Percentiles rank a stretch among this genome's conserved stretches.
These are phyloP conservation scores for Aphanoascus verrucosus DNA, from an alignment of 2,329 filamentous ascomycete genomes.

Conservation along the genomic window DNA sequence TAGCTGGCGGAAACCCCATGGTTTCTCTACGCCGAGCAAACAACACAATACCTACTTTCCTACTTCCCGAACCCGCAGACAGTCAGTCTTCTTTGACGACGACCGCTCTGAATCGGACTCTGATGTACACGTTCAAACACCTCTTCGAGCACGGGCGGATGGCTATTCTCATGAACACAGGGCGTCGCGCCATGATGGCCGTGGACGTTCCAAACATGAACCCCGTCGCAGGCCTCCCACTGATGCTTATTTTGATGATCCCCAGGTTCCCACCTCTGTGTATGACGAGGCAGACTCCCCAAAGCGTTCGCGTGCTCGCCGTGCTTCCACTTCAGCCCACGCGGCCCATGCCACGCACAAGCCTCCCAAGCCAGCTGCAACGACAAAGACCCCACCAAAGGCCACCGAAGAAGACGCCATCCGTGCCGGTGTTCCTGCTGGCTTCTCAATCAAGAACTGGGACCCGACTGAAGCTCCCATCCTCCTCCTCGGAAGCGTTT, in stretches of 20 bases:
- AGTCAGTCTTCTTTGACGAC: slow-evolving; percentile 48
- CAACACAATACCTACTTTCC: slow-evolving; percentile 6
- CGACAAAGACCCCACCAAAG: slow-evolving; percentile 32
- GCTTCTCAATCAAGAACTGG: slow-evolving; percentile 97
- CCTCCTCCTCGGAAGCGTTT: slow-evolving; percentile 85
- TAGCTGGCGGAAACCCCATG: slow-evolving; percentile 18
- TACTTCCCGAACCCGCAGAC: slow-evolving; percentile 35
- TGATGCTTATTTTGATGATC: slow-evolving; percentile 43
- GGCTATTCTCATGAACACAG: slow-evolving; percentile 7
- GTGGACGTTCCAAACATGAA: slow-evolving; percentile 3
- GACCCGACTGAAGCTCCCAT: slow-evolving; percentile 90
- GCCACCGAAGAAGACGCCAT: slow-evolving; percentile 57
- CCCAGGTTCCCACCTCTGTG: slow-evolving; percentile 40
- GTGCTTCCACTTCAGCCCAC: slow-evolving; percentile 44
- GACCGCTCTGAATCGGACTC: slow-evolving; percentile 40
- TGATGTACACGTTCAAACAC: slow-evolving; percentile 4
- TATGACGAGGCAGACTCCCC: slow-evolving; percentile 45
- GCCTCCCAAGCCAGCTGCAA: slow-evolving; percentile 30
- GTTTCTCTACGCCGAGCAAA: slow-evolving; percentile 30
- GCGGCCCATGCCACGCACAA: slow-evolving; percentile 35
- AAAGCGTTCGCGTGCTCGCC: slow-evolving; percentile 42
- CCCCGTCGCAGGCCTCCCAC: slow-evolving; percentile 31
- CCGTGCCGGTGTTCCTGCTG: slow-evolving; percentile 62
- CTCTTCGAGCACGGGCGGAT: slow-evolving; percentile 2
- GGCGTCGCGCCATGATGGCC: slow-evolving; percentile 8